Conservation (phyloP, 768 basidiomycete species). For the Chalciporus piperatus region DNA sequence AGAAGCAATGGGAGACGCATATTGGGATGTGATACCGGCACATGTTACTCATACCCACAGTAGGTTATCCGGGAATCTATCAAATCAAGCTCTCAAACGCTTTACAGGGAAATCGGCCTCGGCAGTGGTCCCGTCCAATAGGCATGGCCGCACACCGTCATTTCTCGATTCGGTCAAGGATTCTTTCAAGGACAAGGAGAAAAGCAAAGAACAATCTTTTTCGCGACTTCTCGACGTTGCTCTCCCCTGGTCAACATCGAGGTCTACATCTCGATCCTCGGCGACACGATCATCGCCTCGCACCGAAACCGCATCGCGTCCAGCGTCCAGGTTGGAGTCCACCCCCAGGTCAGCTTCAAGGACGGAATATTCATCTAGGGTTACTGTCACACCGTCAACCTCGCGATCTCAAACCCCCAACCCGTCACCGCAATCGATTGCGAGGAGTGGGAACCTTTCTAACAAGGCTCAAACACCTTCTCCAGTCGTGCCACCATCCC, state of each 20-base stretch:
- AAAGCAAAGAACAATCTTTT: conserved; percentile 26
- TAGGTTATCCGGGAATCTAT: conserved; percentile 32
- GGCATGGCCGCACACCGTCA: conserved; percentile 17
- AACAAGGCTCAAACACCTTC: neutral
- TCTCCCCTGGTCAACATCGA: conserved; percentile 33
- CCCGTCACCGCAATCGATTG: neutral
- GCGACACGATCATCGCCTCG: conserved; percentile 15
- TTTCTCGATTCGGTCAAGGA: conserved; percentile 19
- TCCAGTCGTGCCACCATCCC: neutral
- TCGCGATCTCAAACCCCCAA: conserved; percentile 2
- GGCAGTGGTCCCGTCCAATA: conserved; percentile 9
- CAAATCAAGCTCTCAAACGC: neutral
- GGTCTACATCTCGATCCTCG: conserved; percentile 13
- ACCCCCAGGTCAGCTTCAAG: conserved; percentile 17
- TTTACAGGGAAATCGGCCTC: conserved; percentile 36
- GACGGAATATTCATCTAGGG: conserved; percentile 2
- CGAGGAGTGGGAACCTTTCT: neutral
- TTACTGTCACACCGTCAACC: neutral
- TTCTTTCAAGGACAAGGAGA: conserved; percentile 24
- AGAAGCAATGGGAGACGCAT: conserved; percentile 63
- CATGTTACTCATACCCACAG: conserved; percentile 37
- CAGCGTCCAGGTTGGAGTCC: conserved; percentile 18
- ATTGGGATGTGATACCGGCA: conserved; percentile 49
- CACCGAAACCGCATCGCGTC: conserved; percentile 12
- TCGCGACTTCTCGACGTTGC: conserved; percentile 34